Base-by-base conservation (phyloP, 140 eudicot species). In the Ambrosia hybrid region DNA sequence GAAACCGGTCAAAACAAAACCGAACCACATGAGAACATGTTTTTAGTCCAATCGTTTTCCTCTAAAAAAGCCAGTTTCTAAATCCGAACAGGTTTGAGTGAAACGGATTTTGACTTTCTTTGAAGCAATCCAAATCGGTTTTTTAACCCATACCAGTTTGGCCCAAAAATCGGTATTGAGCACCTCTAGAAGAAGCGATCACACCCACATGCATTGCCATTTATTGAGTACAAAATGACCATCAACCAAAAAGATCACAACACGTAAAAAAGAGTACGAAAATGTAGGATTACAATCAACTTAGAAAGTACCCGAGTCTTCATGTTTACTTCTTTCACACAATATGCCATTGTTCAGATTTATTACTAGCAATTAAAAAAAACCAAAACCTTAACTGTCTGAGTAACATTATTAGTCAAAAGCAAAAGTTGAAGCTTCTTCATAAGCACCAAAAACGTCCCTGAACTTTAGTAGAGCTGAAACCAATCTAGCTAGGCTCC, bases 371-470 rank as follows among this genome's bases (percentile, higher is more conserved):
- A 41, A 21, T 21, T 21, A 21, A 21, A 66, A 56, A 43, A 43
- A 74, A 11, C 4, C 37, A 16, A 14, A 57, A 46, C 49, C 51
- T 14, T 53, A 26, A 21, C 38, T 46, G 33, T 72, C 33, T 65
- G 49, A 1, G 11, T 15, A 41, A 17, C 49, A 57, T 17, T 57
- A 75, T 75, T 75, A 41, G 14, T 38, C 68, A 43, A 66, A 75
- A 46, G 59, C 73, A 52, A 13, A 17, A 65, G 57, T 43, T 16
- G 51, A 66, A 66, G 52, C 73, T 75, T 75, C 74, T 67, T 66
- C 73, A 57, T 43, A 67, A 41, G 30, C 30, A 21, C 30, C 30
- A 21, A 21, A 21, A 21, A 21, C 30, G 30, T 21, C 30, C 30
- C 30, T 21, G 30, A 41, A 41, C 46, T 41, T 41, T 41, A 26